These are phyloP conservation scores for Poteriospumella lacustris DNA, from an alignment of 108 stramenopile genomes.

Conservation along the genomic window DNA sequence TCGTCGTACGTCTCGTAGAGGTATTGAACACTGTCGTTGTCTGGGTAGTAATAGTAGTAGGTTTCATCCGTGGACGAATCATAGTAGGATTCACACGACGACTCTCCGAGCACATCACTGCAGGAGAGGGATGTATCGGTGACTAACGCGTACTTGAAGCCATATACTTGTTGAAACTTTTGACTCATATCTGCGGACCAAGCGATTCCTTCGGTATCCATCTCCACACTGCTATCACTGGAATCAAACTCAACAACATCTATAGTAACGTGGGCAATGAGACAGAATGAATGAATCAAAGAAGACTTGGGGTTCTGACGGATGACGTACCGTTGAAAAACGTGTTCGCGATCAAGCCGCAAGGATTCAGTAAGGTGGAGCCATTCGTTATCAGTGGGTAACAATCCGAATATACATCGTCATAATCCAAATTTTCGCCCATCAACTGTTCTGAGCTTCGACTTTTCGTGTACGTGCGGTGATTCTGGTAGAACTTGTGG, in stretches of 20 bases:
- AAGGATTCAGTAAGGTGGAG: constrained; percentile 1
- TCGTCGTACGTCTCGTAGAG: constrained; percentile 1
- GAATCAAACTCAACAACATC: not conserved
- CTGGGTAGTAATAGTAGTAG: constrained; percentile 10
- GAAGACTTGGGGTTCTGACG: not conserved
- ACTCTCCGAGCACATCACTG: not conserved
- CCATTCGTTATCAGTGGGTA: not conserved
- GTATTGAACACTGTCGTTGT: constrained; percentile 12
- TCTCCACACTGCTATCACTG: not conserved
- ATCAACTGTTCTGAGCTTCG: constrained; percentile 1
- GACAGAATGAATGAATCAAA: not conserved
- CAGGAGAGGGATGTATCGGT: not conserved
- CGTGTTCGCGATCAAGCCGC: constrained; percentile 8
- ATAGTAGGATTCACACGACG: not conserved
- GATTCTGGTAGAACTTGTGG: constrained; percentile 14
- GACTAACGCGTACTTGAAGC: not conserved
- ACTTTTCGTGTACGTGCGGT: constrained; percentile 1
- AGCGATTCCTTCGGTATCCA: constrained; percentile 11
- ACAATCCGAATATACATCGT: constrained; percentile 1
- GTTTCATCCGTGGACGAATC: not conserved
- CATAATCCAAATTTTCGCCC: constrained; percentile 12
- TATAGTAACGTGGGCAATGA: not conserved
- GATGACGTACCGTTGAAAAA: constrained; percentile 14
- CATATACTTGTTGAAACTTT: constrained; percentile 13
- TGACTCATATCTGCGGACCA: not conserved